These are phyloP conservation scores for Kwoniella heveanensis DNA, from an alignment of 768 basidiomycete species.

Conservation along the genomic window DNA sequence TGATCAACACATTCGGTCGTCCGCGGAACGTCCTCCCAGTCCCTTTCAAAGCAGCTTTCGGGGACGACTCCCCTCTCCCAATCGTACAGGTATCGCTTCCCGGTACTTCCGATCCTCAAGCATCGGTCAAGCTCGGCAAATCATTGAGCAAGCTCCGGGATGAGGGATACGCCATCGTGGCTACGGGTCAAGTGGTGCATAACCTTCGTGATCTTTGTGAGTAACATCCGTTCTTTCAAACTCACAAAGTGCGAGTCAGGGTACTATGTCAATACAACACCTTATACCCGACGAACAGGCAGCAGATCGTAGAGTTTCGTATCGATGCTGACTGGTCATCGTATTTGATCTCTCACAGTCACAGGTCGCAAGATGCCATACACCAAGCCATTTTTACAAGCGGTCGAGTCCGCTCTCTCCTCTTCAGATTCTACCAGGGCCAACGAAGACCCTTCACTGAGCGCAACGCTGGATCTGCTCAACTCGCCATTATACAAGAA, in stretches of 20 bases:
- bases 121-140: slow-evolving; percentile 40
- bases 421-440: slow-evolving; percentile 24
- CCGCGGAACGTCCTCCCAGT: no score
- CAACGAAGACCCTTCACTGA: no score
- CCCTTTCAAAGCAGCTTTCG: slow-evolving; percentile 40
- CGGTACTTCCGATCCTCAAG: slow-evolving; percentile 27
- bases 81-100: slow-evolving; percentile 49
- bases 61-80: slow-evolving; percentile 28
- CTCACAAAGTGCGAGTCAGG: no score
- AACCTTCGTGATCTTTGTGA: slow-evolving; percentile 49
- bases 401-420: slow-evolving; percentile 16
- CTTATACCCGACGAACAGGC: no score
- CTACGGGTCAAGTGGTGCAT: slow-evolving; percentile 50
- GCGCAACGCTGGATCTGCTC: slow-evolving; percentile 58
- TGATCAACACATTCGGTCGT: no score
- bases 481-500: slow-evolving; percentile 67
- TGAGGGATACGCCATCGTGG: slow-evolving; percentile 48
- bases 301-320: no score
- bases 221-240: no score
- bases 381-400: slow-evolving; percentile 32
- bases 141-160: slow-evolving; percentile 39
- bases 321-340: no score
- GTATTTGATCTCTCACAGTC: no score
- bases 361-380: slow-evolving; percentile 29
- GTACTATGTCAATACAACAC: no score